Evolutionary conservation across 2,329 filamentous ascomycete species (phyloP), one percentile per base, ranked within the genome.

Genomic region (Byssoonygena ceratinophila): DNA sequence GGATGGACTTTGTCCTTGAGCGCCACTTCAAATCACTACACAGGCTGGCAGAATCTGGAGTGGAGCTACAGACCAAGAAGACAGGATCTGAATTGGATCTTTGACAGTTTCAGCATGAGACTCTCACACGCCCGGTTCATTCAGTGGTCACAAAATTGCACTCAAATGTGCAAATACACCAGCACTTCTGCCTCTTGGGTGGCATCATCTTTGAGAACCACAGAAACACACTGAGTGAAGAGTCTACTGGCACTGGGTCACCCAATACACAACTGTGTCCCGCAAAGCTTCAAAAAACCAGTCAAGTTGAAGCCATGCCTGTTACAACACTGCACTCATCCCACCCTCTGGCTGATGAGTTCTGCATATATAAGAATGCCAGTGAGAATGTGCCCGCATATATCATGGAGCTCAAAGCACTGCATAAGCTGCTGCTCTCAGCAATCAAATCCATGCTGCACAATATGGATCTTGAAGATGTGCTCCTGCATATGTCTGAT

Each of bases 401-500:
- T 51, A 58, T 68, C 32, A 62, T 63, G 25, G 68, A 78, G 60
- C 74, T 76, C 56, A 78, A 76, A 62, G 58, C 70, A 14, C 74
- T 72, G 0, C 67, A 75, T 57, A 75, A 77, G 57, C 59, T 78
- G 1, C 70, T 69, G 5, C 60, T 66, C 34, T 58, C 57, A 14
- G 66, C 74, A 56, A 70, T 78, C 47, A 67, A 69, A 31, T 52
- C 64, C 20, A 69, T 73, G 29, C 65, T 77, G 0, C 63, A 67
- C 14, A 55, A 62, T 1, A 73, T 74, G 62, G 61, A 73, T 51
- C 67, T 76, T 16, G 59, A 66, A 40, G 60, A 67, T n/a, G 66
- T 73, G 11, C 61, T 75, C 4, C 56, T 66, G 58, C 14, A 55
- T 66, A 53, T 60, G 55, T 29, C 54, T 22, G 64, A 64, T 3